Base-by-base conservation (phyloP, 73 alveolate genomes). In the Paramecium biaurelia region DNA sequence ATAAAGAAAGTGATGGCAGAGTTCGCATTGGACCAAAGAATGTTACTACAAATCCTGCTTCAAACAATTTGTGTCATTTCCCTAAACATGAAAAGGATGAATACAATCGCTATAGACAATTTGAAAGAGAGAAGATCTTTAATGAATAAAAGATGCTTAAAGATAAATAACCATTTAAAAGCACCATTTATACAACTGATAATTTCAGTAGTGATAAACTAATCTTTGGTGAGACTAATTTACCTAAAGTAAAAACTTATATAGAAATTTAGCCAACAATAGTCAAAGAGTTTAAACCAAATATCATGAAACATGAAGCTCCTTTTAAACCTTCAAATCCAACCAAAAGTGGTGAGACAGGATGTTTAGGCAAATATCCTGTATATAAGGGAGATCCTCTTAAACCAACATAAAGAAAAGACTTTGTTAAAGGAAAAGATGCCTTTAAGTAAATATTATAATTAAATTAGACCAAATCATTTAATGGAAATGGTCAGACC, bases 251-350 rank as follows among this genome's bases (percentile, higher is more conserved):
- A 79, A 37, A 79, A 37, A 37, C 5, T 79, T 21, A 7, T 20
- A 18, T 18, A 5, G 6, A 0, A 41, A 21, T 21, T 12, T 38
- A 79, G 74, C 90, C 70, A 37, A 38, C 74, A 1, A 4, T 20
- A 38, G 72, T 30, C 47, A 79, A 72, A 72, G 86, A 72, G 18
- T 35, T 79, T 12, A 18, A 79, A 43, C 72, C 56, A 47, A 79
- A 79, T 9, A 41, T 47, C 32, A 41, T 42, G 72, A 79, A 79
- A 45, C 90, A 79, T 79, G 90, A 79, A 9, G 76, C 45, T 43
- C 90, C 90, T 42, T 79, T 79, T 47, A 79, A 79, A 9, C 90
- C 90, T n/a, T 43, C 76, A 24, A 58, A 79, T 34, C 90, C 90
- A 41, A 79, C 74, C 4, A 79, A 79, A 79, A 79, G 90, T 79